phyloP scores from a whole-genome alignment of 768 basidiomycete genomes.

The Macrolepiota dolichaula region DNA sequence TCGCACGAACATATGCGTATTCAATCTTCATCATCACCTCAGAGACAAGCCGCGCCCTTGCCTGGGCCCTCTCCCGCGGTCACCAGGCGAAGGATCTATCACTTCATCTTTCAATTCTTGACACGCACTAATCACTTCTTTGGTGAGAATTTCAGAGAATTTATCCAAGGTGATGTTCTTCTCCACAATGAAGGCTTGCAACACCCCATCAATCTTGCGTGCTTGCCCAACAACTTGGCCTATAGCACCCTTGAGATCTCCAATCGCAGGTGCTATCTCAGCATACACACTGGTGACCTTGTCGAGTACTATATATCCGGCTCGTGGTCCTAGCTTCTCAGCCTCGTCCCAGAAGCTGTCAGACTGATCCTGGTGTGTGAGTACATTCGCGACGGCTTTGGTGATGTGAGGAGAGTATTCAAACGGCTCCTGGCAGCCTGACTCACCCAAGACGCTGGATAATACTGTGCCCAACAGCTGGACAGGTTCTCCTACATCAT shows the following conservation, averaged over 20 bases:
- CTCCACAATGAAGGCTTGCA: background rate
- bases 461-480: background rate
- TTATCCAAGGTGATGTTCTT: conserved; percentile 1
- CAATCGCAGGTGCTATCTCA: background rate
- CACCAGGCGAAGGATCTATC: conserved; percentile 10
- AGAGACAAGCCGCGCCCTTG: conserved; percentile 2
- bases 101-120: conserved; percentile 7
- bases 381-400: background rate
- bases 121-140: background rate
- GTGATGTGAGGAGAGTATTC: background rate
- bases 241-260: background rate
- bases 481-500: background rate
- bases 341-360: conserved; percentile 1
- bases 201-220: background rate
- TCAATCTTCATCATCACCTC: conserved; percentile 2
- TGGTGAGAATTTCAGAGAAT: background rate
- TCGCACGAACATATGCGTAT: background rate
- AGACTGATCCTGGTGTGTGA: background rate
- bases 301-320: background rate
- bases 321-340: background rate
- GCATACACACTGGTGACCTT: background rate
- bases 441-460: background rate
- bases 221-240: background rate
- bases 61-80: conserved; percentile 1
- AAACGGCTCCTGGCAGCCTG: background rate